Conservation (phyloP, 352 stramenopile species). For the Phytophthora citrophthora region DNA sequence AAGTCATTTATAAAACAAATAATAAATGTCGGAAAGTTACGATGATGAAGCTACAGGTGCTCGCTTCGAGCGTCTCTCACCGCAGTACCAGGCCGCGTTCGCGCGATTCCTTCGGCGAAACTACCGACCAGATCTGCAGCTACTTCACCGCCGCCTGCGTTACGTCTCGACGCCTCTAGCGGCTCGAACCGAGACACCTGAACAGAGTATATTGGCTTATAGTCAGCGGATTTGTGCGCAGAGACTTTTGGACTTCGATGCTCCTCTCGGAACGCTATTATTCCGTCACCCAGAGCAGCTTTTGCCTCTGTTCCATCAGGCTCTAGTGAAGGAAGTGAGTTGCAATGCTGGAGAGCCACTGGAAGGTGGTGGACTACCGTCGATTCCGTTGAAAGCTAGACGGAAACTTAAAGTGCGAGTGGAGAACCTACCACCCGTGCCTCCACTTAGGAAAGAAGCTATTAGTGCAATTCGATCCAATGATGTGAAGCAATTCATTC, state of each 20-base stretch:
- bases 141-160: slow-evolving; percentile 20
- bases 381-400: slow-evolving; percentile 40
- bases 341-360: slow-evolving; percentile 17
- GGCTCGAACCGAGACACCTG: neutral
- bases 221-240: slow-evolving; percentile 74
- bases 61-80: slow-evolving; percentile 37
- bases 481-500: slow-evolving; percentile 91
- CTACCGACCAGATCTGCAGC: slow-evolving; percentile 25
- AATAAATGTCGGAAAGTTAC: neutral
- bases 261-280: slow-evolving; percentile 82
- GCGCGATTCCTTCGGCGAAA: slow-evolving; percentile 34
- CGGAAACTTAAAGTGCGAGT: slow-evolving; percentile 89
- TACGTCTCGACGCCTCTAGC: slow-evolving; percentile 5
- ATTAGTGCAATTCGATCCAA: slow-evolving; percentile 90
- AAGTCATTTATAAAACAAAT: slow-evolving; percentile 7
- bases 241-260: slow-evolving; percentile 81
- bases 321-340: slow-evolving; percentile 63
- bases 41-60: slow-evolving; percentile 39
- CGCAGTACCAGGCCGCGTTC: slow-evolving; percentile 41
- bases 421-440: slow-evolving; percentile 89
- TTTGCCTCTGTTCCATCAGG: slow-evolving; percentile 88
- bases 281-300: slow-evolving; percentile 90
- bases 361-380: slow-evolving; percentile 24
- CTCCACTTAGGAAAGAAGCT: slow-evolving; percentile 82
- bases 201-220: slow-evolving; percentile 40